Evolutionary conservation across 129 eudicot species (phyloP).

Genomic region (Chrysanthemum seticuspe): DNA sequence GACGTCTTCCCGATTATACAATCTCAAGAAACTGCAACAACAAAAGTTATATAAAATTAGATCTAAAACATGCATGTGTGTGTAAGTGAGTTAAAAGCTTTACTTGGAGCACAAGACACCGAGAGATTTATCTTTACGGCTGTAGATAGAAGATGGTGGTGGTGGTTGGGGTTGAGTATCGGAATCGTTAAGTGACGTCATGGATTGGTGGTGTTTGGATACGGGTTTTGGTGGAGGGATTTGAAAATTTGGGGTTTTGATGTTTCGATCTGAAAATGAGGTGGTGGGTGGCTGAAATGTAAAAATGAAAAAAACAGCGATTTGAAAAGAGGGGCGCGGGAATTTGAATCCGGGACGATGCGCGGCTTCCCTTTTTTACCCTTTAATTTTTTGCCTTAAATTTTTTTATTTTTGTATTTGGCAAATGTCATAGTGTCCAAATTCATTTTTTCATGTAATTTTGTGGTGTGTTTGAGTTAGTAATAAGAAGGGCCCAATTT

Average conservation of each 20-base stretch:
- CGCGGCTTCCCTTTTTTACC: conserved; percentile 18
- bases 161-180: conserved; percentile 22
- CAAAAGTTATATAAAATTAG: not conserved
- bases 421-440: too few relatives aligned
- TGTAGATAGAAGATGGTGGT: conserved; percentile 26
- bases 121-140: conserved; percentile 72
- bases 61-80: not conserved
- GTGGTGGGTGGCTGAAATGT: not conserved
- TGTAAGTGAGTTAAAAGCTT: not conserved
- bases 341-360: conserved; percentile 34
- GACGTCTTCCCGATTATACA: conserved; percentile 65
- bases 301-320: conserved; percentile 3
- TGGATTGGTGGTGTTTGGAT: conserved; percentile 7
- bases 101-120: conserved; percentile 75
- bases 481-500: too few relatives aligned
- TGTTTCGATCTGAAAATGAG: conserved; percentile 18
- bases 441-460: too few relatives aligned
- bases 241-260: conserved; percentile 20
- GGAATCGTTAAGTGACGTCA: conserved; percentile 38
- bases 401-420: not conserved
- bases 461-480: too few relatives aligned
- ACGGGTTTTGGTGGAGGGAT: not conserved
- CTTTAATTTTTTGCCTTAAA: not conserved
- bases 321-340: conserved; percentile 30
- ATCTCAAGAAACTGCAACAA: conserved; percentile 50